phyloP scores from a whole-genome alignment of 495 filamentous ascomycete genomes.

The Margaritispora aquatica region DNA sequence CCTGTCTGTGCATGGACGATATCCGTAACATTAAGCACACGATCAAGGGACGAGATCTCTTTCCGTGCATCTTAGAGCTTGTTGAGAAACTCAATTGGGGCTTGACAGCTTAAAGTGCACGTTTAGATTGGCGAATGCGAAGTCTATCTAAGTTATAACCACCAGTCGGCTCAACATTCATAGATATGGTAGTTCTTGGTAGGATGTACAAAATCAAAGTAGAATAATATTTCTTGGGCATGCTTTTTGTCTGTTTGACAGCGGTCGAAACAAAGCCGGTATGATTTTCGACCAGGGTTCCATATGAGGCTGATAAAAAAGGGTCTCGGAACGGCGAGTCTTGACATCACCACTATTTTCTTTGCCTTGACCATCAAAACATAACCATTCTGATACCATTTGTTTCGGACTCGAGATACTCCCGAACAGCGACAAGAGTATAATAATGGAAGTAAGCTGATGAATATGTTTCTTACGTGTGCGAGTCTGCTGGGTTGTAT shows the following conservation, averaged over 20 bases:
- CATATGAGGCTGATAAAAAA: conserved; percentile 9
- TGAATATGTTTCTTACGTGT: no score
- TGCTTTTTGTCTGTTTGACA: neutral
- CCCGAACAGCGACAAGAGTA: conserved; percentile 1
- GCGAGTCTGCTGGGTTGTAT: no score
- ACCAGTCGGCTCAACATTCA: no score
- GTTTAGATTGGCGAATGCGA: conserved; percentile 1
- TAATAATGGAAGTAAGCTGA: no score
- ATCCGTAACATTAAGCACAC: neutral
- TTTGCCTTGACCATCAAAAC: neutral
- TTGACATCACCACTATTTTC: conserved; percentile 11
- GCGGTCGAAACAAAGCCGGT: neutral
- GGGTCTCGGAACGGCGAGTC: neutral
- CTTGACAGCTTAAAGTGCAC: neutral
- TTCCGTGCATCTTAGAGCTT: no score
- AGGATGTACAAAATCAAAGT: no score
- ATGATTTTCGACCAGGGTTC: neutral
- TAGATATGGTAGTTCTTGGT: no score
- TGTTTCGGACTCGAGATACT: neutral
- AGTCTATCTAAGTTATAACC: neutral
- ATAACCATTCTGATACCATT: neutral
- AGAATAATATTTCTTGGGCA: no score
- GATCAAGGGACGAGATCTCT: neutral
- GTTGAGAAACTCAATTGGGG: neutral
- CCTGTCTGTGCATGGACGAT: conserved; percentile 2